A percentile compares a stretch with the other conserved stretches of the same genome.
These are phyloP conservation scores for Saururus chinensis DNA, from an alignment of 164 flowering plant genomes.

Conservation along the genomic window DNA sequence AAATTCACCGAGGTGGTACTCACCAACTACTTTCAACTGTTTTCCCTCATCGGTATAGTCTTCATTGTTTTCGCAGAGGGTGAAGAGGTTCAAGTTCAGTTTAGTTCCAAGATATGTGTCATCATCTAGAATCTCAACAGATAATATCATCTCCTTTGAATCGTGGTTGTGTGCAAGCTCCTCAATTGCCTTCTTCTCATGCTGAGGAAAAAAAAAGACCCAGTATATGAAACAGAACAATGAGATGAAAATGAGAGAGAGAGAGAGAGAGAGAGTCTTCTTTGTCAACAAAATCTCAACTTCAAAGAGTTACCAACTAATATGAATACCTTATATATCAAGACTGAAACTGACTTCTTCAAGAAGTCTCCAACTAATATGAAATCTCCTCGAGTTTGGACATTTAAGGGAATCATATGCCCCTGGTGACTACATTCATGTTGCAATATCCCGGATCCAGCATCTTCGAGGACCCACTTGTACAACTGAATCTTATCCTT, in stretches of 20 bases:
- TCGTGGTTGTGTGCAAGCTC: slow-evolving; percentile 92
- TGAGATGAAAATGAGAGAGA: no score
- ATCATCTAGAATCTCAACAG: slow-evolving; percentile 91
- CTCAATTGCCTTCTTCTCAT: slow-evolving; percentile 93
- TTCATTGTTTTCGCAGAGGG: slow-evolving; percentile 86
- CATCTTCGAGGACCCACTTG: slow-evolving; percentile 97
- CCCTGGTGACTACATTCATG: slow-evolving; percentile 97
- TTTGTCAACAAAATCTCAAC: no score
- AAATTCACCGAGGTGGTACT: slow-evolving; percentile 93
- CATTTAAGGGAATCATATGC: slow-evolving; percentile 91
- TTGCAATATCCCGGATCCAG: slow-evolving; percentile 82
- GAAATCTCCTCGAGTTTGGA: slow-evolving; percentile 95
- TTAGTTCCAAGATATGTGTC: slow-evolving; percentile 90
- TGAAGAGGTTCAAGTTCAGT: slow-evolving; percentile 74
- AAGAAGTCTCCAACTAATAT: slow-evolving; percentile 93
- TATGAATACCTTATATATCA: slow-evolving; percentile 97
- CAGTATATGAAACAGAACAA: no score
- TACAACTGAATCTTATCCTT: slow-evolving; percentile 93
- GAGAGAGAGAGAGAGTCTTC: no score
- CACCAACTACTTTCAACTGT: slow-evolving; percentile 85
- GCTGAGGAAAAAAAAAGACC: slow-evolving; percentile 34
- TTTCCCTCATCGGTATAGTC: slow-evolving; percentile 94
- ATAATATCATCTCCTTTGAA: slow-evolving; percentile 97
- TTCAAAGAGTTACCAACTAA: no score
- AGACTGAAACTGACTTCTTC: slow-evolving; percentile 90